These are phyloP conservation scores for Cladosporium sp. DNA, from an alignment of 2,329 filamentous ascomycete species.

Conservation along the genomic window DNA sequence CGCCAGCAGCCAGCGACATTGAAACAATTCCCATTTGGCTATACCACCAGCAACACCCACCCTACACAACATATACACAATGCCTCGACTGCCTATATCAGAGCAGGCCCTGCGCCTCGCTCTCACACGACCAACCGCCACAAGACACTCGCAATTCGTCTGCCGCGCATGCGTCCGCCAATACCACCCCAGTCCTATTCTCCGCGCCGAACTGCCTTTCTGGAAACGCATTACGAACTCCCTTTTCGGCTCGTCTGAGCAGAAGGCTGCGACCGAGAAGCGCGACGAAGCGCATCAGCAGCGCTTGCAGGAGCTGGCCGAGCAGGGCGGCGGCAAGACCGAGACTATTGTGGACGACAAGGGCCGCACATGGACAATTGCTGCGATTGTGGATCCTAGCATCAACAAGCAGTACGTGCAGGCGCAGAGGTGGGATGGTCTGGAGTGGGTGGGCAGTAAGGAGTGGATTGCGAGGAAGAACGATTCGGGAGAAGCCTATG, in stretches of 20 bases:
- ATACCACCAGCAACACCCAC: neutral
- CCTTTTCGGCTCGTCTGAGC: constrained; percentile 33
- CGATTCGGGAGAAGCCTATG: constrained; percentile 39
- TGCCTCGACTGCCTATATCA: constrained; percentile 20
- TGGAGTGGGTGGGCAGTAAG: constrained; percentile 56
- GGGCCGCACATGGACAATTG: constrained; percentile 28
- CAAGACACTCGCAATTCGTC: constrained; percentile 27
- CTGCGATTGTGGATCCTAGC: constrained; percentile 27
- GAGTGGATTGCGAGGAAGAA: constrained; percentile 42
- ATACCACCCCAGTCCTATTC: constrained; percentile 28
- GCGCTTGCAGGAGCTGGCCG: constrained; percentile 17
- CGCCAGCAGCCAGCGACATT: constrained; percentile 6
- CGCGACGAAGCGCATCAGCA: constrained; percentile 25
- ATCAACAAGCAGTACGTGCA: constrained; percentile 44
- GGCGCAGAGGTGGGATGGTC: constrained; percentile 52
- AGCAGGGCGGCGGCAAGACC: constrained; percentile 15
- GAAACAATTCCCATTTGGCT: constrained; percentile 5
- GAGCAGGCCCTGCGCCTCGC: constrained; percentile 33
- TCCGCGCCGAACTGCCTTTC: constrained; percentile 28
- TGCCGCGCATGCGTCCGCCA: constrained; percentile 34
- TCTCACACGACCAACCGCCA: constrained; percentile 10
- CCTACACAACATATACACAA: neutral
- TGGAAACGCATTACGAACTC: constrained; percentile 27
- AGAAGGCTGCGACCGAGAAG: constrained; percentile 19
- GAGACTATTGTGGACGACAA: constrained; percentile 21